Percentiles rank a stretch among this genome's conserved stretches.
These are phyloP conservation scores for Linaria vulgaris DNA, from an alignment of 257 asterid species.

Conservation along the genomic window DNA sequence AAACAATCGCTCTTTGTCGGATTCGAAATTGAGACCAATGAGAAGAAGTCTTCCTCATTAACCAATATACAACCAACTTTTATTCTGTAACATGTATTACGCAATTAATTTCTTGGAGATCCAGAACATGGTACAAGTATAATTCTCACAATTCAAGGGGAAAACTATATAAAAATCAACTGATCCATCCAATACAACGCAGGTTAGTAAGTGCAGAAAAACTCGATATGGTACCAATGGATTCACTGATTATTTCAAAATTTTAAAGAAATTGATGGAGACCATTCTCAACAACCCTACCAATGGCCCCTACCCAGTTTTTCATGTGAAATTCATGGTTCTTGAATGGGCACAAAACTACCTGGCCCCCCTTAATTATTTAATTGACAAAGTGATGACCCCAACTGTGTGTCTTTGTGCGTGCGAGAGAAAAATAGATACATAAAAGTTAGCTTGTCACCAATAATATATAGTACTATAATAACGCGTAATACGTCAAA, in stretches of 20 bases:
- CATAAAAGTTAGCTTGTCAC: background rate
- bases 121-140: background rate
- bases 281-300: constrained; percentile 36
- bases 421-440: background rate
- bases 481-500: constrained; percentile 1
- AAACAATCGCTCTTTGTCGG: too few species aligned
- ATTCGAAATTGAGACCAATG: too few species aligned
- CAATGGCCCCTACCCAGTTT: constrained; percentile 39
- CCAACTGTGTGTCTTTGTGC: background rate
- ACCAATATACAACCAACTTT: too few species aligned
- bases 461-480: background rate
- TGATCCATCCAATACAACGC: background rate
- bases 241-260: constrained; percentile 28
- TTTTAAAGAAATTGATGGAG: constrained; percentile 31
- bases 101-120: background rate
- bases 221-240: constrained; percentile 27
- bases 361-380: constrained; percentile 33
- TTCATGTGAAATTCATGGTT: constrained; percentile 26
- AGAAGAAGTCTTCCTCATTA: too few species aligned
- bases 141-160: background rate
- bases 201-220: constrained; percentile 27
- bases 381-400: constrained; percentile 22
- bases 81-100: too few species aligned
- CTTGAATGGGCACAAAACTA: constrained; percentile 23
- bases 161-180: background rate